A percentile compares a stretch with the other conserved stretches of the same genome.
Conservation (phyloP, 1,284 basidiomycete genomes). For the Apiotrichum akiyoshidainum region DNA sequence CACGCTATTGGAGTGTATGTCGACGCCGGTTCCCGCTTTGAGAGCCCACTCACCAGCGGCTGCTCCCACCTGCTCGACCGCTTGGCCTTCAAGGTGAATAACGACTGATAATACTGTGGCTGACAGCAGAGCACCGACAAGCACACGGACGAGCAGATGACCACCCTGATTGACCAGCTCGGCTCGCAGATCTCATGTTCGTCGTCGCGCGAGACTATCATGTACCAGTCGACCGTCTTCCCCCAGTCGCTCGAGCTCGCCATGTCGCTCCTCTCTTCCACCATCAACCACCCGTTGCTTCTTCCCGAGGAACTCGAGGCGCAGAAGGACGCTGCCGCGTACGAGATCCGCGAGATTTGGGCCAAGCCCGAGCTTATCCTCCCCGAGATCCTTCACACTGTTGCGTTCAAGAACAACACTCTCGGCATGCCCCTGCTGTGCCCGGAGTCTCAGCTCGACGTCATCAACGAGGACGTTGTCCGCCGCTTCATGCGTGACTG, state of each 20-base stretch:
- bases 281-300: constrained; percentile 76
- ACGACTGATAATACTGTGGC: not conserved
- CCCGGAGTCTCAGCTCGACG: constrained; percentile 74
- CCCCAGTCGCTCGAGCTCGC: constrained; percentile 76
- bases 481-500: constrained; percentile 70
- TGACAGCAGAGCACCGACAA: constrained; percentile 52
- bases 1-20: constrained; percentile 90
- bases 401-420: constrained; percentile 75
- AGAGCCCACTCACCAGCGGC: constrained; percentile 70
- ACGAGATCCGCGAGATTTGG: constrained; percentile 84
- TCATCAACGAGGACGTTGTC: constrained; percentile 66
- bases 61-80: constrained; percentile 89
- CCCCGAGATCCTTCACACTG: constrained; percentile 84
- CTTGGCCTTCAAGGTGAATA: constrained; percentile 88
- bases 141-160: constrained; percentile 67
- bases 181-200: constrained; percentile 92
- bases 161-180: constrained; percentile 72
- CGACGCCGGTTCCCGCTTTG: constrained; percentile 91
- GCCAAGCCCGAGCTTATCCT: constrained; percentile 91
- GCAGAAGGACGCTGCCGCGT: constrained; percentile 84
- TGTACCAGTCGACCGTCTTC: constrained; percentile 97
- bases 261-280: constrained; percentile 85
- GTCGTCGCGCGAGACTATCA: constrained; percentile 88
- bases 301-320: constrained; percentile 73
- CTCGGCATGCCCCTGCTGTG: constrained; percentile 88